A percentile compares a stretch with the other conserved stretches of the same genome.
Evolutionary conservation across 1,139 yeast genomes (phyloP).

Genomic region (Sugiyamaella grinbergsii): DNA sequence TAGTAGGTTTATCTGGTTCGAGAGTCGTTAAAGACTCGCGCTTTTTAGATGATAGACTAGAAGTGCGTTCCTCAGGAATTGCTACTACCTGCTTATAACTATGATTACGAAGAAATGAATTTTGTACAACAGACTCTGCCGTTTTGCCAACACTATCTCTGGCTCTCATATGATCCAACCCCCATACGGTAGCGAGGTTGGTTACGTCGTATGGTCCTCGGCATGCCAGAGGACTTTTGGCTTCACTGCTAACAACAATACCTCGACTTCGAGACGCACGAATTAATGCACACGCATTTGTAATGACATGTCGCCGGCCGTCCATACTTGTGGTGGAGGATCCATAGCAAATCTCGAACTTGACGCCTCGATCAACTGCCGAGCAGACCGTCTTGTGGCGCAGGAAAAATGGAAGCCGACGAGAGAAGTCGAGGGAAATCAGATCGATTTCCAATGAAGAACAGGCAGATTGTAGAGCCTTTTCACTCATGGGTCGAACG

Average conservation of each 20-base stretch:
- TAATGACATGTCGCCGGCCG: constrained; percentile 60
- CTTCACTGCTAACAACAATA: constrained; percentile 76
- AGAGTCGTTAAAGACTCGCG: constrained; percentile 5
- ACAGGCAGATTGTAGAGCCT: constrained; percentile 73
- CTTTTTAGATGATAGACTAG: constrained; percentile 5
- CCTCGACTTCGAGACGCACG: constrained; percentile 84
- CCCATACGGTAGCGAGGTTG: constrained; percentile 67
- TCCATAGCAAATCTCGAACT: constrained; percentile 75
- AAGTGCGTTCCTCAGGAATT: constrained; percentile 10
- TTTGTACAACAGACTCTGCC: constrained; percentile 64
- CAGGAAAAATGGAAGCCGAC: constrained; percentile 71
- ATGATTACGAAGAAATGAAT: constrained; percentile 69
- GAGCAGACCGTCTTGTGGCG: constrained; percentile 84
- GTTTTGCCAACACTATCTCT: constrained; percentile 59
- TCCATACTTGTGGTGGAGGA: constrained; percentile 32
- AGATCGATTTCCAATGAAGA: constrained; percentile 76
- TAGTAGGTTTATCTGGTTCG: constrained; percentile 7
- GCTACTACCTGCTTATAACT: constrained; percentile 49
- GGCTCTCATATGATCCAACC: constrained; percentile 65
- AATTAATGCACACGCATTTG: constrained; percentile 73
- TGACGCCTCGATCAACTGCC: constrained; percentile 80
- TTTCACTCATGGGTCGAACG: constrained; percentile 77
- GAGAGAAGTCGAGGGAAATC: constrained; percentile 67
- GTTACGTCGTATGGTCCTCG: constrained; percentile 70
- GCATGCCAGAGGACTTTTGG: constrained; percentile 57